These are phyloP conservation scores for Hanseniaspora uvarum DNA, from an alignment of 1,139 yeast species.

Conservation along the genomic window DNA sequence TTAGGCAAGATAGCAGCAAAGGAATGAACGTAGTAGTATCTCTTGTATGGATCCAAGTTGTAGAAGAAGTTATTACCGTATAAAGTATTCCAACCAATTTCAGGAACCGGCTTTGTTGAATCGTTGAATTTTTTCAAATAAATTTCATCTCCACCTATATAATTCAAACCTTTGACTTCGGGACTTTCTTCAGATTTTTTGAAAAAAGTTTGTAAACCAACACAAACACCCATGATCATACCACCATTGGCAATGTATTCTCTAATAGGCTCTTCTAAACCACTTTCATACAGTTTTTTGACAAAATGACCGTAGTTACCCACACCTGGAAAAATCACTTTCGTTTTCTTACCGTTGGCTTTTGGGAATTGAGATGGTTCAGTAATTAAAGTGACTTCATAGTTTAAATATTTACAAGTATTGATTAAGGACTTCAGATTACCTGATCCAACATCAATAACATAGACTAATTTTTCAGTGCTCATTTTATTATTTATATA, in stretches of 20 bases:
- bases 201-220: constrained; percentile 81
- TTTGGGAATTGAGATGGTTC: constrained; percentile 36
- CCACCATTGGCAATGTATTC: constrained; percentile 61
- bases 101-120: constrained; percentile 75
- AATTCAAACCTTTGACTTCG: constrained; percentile 45
- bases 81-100: constrained; percentile 83
- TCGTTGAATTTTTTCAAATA: constrained; percentile 50
- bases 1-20: constrained; percentile 60
- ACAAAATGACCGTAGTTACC: constrained; percentile 95
- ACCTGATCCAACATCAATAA: constrained; percentile 92
- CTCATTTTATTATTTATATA: constrained; percentile 18
- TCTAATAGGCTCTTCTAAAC: constrained; percentile 54
- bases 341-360: constrained; percentile 32
- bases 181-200: constrained; percentile 66
- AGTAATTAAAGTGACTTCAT: constrained; percentile 44
- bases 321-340: constrained; percentile 78
- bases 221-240: constrained; percentile 92
- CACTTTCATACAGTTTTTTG: constrained; percentile 49
- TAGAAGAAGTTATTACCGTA: constrained; percentile 36
- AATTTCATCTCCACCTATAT: constrained; percentile 33
- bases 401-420: constrained; percentile 72
- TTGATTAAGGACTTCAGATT: constrained; percentile 79
- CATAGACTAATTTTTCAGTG: constrained; percentile 40
- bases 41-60: constrained; percentile 52
- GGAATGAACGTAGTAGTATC: constrained; percentile 91